Conservation (phyloP, 2,329 filamentous ascomycete species). For the Trichophyton schoenleinii region DNA sequence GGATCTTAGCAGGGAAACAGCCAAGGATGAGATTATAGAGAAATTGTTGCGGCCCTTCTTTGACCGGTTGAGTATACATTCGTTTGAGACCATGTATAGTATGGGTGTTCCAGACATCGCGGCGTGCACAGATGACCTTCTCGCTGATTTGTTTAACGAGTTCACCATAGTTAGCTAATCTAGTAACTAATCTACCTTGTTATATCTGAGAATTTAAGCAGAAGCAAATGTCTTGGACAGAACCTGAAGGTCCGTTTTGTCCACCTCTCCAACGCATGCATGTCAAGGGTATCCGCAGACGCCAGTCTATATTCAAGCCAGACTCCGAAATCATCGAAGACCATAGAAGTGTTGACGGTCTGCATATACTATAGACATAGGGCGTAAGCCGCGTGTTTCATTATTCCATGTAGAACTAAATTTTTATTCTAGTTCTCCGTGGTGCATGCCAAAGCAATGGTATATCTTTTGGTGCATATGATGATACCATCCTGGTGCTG, state of each 20-base stretch:
- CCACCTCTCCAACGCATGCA: background rate
- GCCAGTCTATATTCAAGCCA: too few species aligned
- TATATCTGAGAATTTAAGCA: background rate
- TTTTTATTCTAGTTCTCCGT: too few species aligned
- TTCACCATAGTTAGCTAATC: constrained; percentile 39
- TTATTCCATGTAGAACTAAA: too few species aligned
- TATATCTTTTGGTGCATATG: too few species aligned
- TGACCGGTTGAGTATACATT: constrained; percentile 78
- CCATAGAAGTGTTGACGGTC: too few species aligned
- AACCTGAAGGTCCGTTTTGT: background rate
- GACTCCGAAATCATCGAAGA: too few species aligned
- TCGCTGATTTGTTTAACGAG: constrained; percentile 72
- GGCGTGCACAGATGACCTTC: constrained; percentile 49
- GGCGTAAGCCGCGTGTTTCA: too few species aligned
- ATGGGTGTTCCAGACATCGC: constrained; percentile 60
- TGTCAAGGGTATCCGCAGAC: background rate
- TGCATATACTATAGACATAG: too few species aligned
- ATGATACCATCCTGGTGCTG: too few species aligned
- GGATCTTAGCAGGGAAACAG: constrained; percentile 40
- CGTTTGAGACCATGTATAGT: constrained; percentile 84
- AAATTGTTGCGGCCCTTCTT: constrained; percentile 80
- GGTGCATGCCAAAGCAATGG: too few species aligned
- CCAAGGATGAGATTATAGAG: constrained; percentile 52
- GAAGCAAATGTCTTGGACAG: background rate
- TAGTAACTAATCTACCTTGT: background rate